A percentile compares a stretch with the other conserved stretches of the same genome.
These are phyloP conservation scores for Tricholoma sp. DNA, from an alignment of 768 basidiomycete genomes.

Conservation along the genomic window DNA sequence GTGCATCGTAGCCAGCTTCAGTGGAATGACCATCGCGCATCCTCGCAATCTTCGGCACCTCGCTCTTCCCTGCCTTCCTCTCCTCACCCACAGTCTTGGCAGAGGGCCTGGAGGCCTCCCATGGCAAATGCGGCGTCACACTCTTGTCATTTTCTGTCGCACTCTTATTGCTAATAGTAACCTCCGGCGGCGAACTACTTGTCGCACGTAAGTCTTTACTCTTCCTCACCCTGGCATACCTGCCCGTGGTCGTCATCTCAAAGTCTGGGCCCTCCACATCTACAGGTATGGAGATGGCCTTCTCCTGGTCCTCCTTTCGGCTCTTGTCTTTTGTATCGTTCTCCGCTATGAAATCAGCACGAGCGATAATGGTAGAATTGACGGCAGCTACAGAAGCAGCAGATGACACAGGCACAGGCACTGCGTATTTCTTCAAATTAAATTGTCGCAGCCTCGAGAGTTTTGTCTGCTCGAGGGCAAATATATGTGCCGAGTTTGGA, in stretches of 20 bases:
- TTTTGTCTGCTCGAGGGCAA: conserved; percentile 25
- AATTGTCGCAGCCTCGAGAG: conserved; percentile 31
- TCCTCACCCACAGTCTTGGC: no score
- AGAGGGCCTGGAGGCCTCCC: conserved; percentile 2
- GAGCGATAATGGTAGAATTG: background rate
- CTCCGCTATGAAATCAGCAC: no score
- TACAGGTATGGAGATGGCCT: no score
- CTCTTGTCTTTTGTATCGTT: no score
- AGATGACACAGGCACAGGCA: conserved; percentile 23
- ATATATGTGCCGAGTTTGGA: background rate
- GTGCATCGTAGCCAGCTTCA: no score
- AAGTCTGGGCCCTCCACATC: conserved; percentile 2
- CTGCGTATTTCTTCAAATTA: conserved; percentile 46
- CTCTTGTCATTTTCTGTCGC: background rate
- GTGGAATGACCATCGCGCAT: no score
- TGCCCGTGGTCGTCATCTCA: conserved; percentile 18
- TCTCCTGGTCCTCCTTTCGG: background rate
- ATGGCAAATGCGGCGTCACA: conserved; percentile 14
- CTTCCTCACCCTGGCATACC: no score
- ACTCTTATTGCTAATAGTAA: no score
- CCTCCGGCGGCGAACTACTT: conserved; percentile 24
- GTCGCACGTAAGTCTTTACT: no score
- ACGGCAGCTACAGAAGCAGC: background rate
- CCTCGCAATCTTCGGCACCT: no score
- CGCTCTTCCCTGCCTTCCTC: background rate